phyloP scores from a whole-genome alignment of 177 flowering plant genomes.

The Tripterygium wilfordii region DNA sequence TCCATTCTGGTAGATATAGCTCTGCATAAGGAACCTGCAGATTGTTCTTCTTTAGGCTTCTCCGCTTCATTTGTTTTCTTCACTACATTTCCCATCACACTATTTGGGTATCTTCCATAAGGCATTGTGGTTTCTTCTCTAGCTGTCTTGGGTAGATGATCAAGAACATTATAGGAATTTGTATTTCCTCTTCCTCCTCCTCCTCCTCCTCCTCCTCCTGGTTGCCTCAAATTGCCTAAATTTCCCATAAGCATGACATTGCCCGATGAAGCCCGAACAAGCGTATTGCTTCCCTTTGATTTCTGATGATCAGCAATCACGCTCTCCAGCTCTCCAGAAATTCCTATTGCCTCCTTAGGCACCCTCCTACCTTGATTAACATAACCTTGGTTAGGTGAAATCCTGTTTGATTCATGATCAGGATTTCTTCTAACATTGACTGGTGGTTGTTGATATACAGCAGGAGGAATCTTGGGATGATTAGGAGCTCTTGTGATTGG shows the following conservation, averaged over 20 bases:
- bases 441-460: background rate
- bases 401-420: conserved; percentile 1
- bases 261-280: conserved; percentile 88
- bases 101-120: conserved; percentile 20
- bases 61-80: conserved; percentile 13
- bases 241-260: conserved; percentile 71
- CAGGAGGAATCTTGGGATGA: conserved; percentile 17
- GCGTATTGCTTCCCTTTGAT: conserved; percentile 25
- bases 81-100: conserved; percentile 40
- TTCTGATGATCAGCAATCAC: conserved; percentile 58
- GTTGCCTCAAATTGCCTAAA: conserved; percentile 72
- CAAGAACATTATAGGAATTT: conserved; percentile 18
- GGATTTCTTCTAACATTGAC: conserved; percentile 1
- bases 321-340: conserved; percentile 77
- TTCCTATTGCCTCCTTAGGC: conserved; percentile 36
- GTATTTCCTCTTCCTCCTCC: conserved; percentile 2
- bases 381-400: conserved; percentile 15
- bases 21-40: conserved; percentile 41
- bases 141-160: conserved; percentile 35
- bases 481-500: conserved; percentile 16
- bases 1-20: conserved; percentile 60
- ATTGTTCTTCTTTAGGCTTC: conserved; percentile 17
- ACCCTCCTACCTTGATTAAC: conserved; percentile 31
- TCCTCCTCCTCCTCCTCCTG: conserved; percentile 16
- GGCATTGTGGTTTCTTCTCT: conserved; percentile 17